A percentile compares a stretch with the other conserved stretches of the same genome.
phyloP scores from a whole-genome alignment of 805 yeast species.

The Pichia pseudocactophila region DNA sequence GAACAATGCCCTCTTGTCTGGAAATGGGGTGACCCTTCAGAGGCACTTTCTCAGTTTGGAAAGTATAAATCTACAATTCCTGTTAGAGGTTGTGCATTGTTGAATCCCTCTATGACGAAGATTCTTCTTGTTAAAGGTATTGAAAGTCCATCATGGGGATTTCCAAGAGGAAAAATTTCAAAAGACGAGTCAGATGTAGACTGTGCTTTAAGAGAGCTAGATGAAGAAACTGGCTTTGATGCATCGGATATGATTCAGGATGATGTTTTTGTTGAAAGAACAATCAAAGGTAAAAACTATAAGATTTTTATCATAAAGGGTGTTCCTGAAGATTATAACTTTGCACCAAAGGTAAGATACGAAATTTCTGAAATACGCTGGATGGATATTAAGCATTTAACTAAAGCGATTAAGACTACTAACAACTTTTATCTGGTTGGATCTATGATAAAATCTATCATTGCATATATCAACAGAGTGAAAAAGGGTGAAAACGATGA shows the following conservation, averaged over 20 bases:
- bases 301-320: slow-evolving; percentile 70
- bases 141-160: slow-evolving; percentile 79
- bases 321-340: slow-evolving; percentile 68
- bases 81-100: slow-evolving; percentile 89
- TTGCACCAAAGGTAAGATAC: slow-evolving; percentile 75
- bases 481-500: slow-evolving; percentile 44
- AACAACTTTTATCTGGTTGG: slow-evolving; percentile 36
- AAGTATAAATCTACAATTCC: slow-evolving; percentile 86
- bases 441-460: slow-evolving; percentile 42
- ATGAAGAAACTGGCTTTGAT: slow-evolving; percentile 92
- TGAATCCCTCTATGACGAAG: slow-evolving; percentile 62
- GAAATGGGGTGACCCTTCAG: slow-evolving; percentile 79
- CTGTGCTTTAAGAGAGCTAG: slow-evolving; percentile 87
- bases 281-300: slow-evolving; percentile 74
- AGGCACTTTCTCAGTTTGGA: slow-evolving; percentile 71
- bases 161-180: slow-evolving; percentile 94
- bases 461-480: slow-evolving; percentile 46
- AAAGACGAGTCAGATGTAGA: slow-evolving; percentile 82
- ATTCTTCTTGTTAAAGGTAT: slow-evolving; percentile 76
- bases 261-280: slow-evolving; percentile 71
- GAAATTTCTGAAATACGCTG: slow-evolving; percentile 83
- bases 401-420: slow-evolving; percentile 27
- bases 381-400: slow-evolving; percentile 48
- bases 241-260: slow-evolving; percentile 58
- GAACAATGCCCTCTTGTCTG: slow-evolving; percentile 67